These are phyloP conservation scores for Pythium oligandrum DNA, from an alignment of 352 stramenopile genomes.

Conservation along the genomic window DNA sequence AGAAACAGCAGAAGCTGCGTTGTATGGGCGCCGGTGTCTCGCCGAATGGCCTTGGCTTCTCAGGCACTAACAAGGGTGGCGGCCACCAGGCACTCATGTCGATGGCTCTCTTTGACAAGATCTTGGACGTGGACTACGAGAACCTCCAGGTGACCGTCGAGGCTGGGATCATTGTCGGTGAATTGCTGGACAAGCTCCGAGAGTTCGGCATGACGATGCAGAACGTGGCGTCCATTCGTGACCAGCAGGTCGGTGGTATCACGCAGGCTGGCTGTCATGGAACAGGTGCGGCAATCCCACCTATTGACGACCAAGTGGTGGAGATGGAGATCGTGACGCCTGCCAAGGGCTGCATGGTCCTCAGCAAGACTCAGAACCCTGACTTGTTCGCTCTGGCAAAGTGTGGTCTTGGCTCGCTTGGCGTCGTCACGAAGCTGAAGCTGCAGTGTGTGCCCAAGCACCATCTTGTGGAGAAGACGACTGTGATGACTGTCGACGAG, in stretches of 20 bases:
- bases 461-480: conserved; percentile 92
- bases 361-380: conserved; percentile 74
- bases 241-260: conserved; percentile 98
- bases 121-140: conserved; percentile 29
- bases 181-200: conserved; percentile 72
- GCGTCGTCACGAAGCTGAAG: conserved; percentile 95
- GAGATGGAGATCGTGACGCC: conserved; percentile 96
- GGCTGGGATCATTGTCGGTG: conserved; percentile 64
- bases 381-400: conserved; percentile 91
- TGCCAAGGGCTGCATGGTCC: conserved; percentile 83
- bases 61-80: conserved; percentile 11
- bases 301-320: conserved; percentile 97
- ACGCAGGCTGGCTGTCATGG: conserved; percentile 95
- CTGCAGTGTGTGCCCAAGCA: conserved; percentile 94
- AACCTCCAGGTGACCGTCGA: conserved; percentile 92
- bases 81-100: conserved; percentile 79
- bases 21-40: conserved; percentile 95
- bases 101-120: conserved; percentile 77
- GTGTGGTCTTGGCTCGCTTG: conserved; percentile 93
- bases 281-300: conserved; percentile 91
- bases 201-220: conserved; percentile 93
- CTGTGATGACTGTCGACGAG: conserved; percentile 86
- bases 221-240: conserved; percentile 98
- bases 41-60: conserved; percentile 95
- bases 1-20: conserved; percentile 78